Evolutionary conservation across 306 rosid genomes (phyloP), one percentile per base, ranked within the genome.

Genomic region (Cicer judaicum): DNA sequence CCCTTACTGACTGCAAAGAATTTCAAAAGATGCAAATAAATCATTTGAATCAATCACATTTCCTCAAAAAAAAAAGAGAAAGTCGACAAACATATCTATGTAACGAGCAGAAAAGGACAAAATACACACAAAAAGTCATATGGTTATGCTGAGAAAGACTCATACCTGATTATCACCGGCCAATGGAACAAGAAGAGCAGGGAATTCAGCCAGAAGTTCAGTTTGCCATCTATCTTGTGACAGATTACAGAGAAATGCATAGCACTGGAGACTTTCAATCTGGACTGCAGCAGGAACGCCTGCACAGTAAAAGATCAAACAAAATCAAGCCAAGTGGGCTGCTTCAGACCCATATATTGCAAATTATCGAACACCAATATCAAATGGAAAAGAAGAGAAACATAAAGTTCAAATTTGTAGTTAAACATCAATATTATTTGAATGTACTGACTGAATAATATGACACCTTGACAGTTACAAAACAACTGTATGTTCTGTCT

Each of bases 161-260:
- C 10, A 3, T 77, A 88, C 98, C 92, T 89, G 88, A 73, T 86
- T 76, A 80, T 81, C 82, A 76, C 87, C 77, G 65, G 87, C 84
- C 88, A 94, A 78, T 11, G 98, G 93, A 81, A 90, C 90, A 70
- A 94, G 94, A 77, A 94, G 42, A 18, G 96, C 86, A 74, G 98
- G 89, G 77, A 94, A 91, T 72, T 88, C 96, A 0, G 87, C 87
- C 48, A 91, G 69, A 75, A 88, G 87, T 79, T 90, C 90, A 82
- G 78, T 64, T 56, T 74, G 84, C 83, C 91, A 79, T 62, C 78
- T 78, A 66, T 83, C 89, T 73, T 87, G 91, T 16, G 89, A 74
- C 73, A 83, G 82, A 78, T 62, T 80, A 78, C 94, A 91, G 64
- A 89, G 91, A 81, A 79, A 84, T 19, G 86, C 79, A 80, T 87